These are phyloP conservation scores for Saitozyma sp. DNA, from an alignment of 768 basidiomycete genomes.

Conservation along the genomic window DNA sequence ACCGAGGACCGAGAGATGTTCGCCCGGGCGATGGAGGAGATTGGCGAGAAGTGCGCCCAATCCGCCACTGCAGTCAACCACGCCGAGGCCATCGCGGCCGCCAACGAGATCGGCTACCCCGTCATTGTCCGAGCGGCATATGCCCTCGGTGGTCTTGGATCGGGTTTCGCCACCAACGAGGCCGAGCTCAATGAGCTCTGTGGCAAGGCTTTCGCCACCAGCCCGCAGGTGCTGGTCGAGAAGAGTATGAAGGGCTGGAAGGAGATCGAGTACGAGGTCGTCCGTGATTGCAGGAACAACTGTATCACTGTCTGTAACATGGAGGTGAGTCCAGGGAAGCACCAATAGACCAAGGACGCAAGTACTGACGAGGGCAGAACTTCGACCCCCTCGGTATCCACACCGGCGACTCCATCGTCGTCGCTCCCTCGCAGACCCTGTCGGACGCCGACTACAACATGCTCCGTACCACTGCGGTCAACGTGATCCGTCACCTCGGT, in stretches of 20 bases:
- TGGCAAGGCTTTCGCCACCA: constrained; percentile 92
- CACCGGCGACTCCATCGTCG: constrained; percentile 96
- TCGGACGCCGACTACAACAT: constrained; percentile 99
- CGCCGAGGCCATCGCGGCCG: constrained; percentile 81
- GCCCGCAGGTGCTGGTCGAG: constrained; percentile 97
- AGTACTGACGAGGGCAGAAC: constrained; percentile 62
- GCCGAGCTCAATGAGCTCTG: constrained; percentile 83
- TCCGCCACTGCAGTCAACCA: constrained; percentile 80
- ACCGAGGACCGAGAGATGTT: constrained; percentile 97
- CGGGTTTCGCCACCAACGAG: constrained; percentile 94
- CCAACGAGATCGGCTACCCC: constrained; percentile 82
- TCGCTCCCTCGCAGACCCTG: constrained; percentile 95
- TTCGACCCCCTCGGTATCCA: constrained; percentile 98
- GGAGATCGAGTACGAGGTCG: constrained; percentile 99
- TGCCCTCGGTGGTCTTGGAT: constrained; percentile 91
- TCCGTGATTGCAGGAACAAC: constrained; percentile 94
- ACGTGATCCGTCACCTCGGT: constrained; percentile 96
- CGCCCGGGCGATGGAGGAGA: constrained; percentile 88
- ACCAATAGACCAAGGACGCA: neutral
- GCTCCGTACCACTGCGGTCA: constrained; percentile 96
- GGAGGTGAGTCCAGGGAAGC: constrained; percentile 68
- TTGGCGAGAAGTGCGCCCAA: constrained; percentile 92
- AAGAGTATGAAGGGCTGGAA: constrained; percentile 99
- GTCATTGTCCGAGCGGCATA: constrained; percentile 97
- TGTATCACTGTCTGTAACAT: constrained; percentile 99